A percentile compares a stretch with the other conserved stretches of the same genome.
Evolutionary conservation across 176 grass and related monocot genomes (phyloP).

Genomic region (Musa schizocarpa): DNA sequence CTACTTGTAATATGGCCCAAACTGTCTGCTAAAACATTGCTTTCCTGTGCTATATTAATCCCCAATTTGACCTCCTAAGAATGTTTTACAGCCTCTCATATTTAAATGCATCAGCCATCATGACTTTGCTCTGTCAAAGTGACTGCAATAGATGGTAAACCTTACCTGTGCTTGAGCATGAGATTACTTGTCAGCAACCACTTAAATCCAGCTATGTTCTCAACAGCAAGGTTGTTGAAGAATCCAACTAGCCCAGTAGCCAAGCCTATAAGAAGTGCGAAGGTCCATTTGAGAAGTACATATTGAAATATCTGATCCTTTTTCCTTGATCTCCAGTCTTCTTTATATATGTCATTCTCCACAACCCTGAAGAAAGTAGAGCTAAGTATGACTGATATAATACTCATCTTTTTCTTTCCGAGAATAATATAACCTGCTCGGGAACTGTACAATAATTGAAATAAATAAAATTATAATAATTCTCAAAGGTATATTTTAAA

Average conservation of each 20-base stretch:
- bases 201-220: constrained; percentile 71
- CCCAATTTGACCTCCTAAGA: not conserved
- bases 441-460: too few species aligned
- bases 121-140: too few species aligned
- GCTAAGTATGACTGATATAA: not conserved
- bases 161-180: constrained; percentile 41
- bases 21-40: not conserved
- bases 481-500: too few species aligned
- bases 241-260: constrained; percentile 45
- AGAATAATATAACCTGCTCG: too few species aligned
- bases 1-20: not conserved
- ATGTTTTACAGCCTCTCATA: not conserved
- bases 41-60: not conserved
- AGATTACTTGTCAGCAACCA: constrained; percentile 44
- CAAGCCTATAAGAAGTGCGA: constrained; percentile 54
- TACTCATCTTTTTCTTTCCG: too few species aligned
- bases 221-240: constrained; percentile 67
- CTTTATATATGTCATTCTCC: constrained; percentile 60
- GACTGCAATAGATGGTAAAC: not conserved
- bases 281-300: constrained; percentile 50
- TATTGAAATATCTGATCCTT: constrained; percentile 50
- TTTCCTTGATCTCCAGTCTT: constrained; percentile 61
- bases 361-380: constrained; percentile 34
- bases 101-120: not conserved
- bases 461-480: too few species aligned